Percentiles rank a stretch among this genome's conserved stretches.
Conservation (phyloP, 164 flowering plant genomes). For the Vitis rupestris region DNA sequence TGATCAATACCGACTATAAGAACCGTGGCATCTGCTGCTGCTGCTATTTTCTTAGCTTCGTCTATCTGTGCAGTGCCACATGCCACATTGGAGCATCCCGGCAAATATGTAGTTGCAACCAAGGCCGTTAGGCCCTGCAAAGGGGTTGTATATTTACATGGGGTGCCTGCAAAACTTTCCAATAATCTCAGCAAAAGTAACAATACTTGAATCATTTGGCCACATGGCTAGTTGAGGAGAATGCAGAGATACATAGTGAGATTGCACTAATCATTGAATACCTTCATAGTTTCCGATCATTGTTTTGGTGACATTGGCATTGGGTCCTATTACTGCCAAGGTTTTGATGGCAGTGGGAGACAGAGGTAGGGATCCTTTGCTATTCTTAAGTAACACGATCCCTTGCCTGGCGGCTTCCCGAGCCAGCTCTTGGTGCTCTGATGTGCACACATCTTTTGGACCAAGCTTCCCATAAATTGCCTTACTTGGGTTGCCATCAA, state of each 20-base stretch:
- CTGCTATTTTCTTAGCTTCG: constrained; percentile 63
- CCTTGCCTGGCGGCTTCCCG: constrained; percentile 91
- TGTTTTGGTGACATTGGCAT: constrained; percentile 84
- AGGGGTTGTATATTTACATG: constrained; percentile 84
- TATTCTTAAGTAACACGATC: constrained; percentile 84
- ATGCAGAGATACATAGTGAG: too few species aligned
- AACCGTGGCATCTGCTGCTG: constrained; percentile 75
- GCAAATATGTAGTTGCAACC: constrained; percentile 39
- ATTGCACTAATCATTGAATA: constrained; percentile 5
- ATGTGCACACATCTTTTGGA: constrained; percentile 76
- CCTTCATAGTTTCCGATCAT: constrained; percentile 97
- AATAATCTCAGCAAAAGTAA: too few species aligned
- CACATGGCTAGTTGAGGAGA: too few species aligned
- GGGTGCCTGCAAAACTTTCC: constrained; percentile 48
- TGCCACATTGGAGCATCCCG: constrained; percentile 67
- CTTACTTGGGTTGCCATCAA: constrained; percentile 75
- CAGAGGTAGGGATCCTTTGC: constrained; percentile 57
- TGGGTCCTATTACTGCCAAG: constrained; percentile 89
- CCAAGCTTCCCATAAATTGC: constrained; percentile 68
- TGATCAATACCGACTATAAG: constrained; percentile 79
- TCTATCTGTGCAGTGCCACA: constrained; percentile 52
- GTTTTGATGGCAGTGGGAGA: constrained; percentile 55
- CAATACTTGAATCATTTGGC: too few species aligned
- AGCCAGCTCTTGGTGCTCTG: constrained; percentile 63
- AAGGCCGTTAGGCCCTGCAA: constrained; percentile 65